Conservation (phyloP, 768 basidiomycete species). For the Tulasnella sp. region DNA sequence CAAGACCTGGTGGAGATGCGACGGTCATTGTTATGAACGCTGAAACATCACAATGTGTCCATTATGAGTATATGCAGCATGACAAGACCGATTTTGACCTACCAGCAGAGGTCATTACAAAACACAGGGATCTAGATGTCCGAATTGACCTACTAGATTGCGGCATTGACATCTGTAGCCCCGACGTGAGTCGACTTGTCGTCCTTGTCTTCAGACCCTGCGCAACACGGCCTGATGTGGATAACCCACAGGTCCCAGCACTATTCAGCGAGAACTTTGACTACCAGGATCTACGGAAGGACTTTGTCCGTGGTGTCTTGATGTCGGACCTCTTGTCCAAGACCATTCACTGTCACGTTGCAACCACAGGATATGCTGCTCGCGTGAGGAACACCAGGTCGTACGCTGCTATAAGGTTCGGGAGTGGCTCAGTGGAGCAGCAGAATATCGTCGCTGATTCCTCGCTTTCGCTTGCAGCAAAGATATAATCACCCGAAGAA, state of each 20-base stretch:
- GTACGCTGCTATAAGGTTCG: slow-evolving; percentile 82
- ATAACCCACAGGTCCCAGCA: slow-evolving; percentile 68
- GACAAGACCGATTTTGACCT: slow-evolving; percentile 57
- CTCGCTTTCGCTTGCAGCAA: slow-evolving; percentile 52
- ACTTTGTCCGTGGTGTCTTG: slow-evolving; percentile 91
- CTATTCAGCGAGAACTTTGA: slow-evolving; percentile 99
- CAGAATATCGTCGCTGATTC: slow-evolving; percentile 16
- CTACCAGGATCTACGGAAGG: slow-evolving; percentile 83
- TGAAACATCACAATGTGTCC: slow-evolving; percentile 71
- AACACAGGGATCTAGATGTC: slow-evolving; percentile 77
- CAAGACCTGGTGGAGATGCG: slow-evolving; percentile 66
- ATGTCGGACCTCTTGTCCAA: slow-evolving; percentile 94
- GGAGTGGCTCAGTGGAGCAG: slow-evolving; percentile 16
- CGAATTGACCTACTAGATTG: slow-evolving; percentile 86
- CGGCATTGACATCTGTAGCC: slow-evolving; percentile 91
- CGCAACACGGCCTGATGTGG: background rate
- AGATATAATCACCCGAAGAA: slow-evolving; percentile 89
- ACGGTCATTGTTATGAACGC: slow-evolving; percentile 75
- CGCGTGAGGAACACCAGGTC: slow-evolving; percentile 89
- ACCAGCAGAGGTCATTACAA: slow-evolving; percentile 70
- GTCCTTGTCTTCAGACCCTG: slow-evolving; percentile 1
- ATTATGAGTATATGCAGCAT: slow-evolving; percentile 73
- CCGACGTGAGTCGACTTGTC: slow-evolving; percentile 57
- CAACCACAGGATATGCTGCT: slow-evolving; percentile 85
- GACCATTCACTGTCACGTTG: slow-evolving; percentile 86